Evolutionary conservation across 768 basidiomycete genomes (phyloP).

Genomic region (Pleurotus eryngii): DNA sequence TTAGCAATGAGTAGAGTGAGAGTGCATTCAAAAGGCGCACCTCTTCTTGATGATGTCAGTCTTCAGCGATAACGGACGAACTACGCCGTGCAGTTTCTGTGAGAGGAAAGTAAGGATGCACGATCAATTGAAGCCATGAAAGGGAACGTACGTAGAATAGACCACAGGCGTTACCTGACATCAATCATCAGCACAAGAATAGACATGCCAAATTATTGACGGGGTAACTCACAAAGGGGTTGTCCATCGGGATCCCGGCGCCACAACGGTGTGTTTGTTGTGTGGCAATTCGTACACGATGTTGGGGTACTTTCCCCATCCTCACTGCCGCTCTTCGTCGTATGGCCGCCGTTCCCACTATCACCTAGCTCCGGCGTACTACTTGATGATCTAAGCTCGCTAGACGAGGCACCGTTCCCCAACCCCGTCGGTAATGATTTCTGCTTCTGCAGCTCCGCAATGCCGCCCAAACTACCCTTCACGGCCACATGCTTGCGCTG

Average conservation of each 20-base stretch:
- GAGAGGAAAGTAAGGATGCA: conserved; percentile 6
- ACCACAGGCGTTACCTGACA: conserved; percentile 83
- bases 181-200: conserved; percentile 7
- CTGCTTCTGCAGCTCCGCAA: conserved; percentile 52
- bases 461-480: conserved; percentile 37
- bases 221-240: conserved; percentile 67
- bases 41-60: conserved; percentile 98
- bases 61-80: conserved; percentile 90
- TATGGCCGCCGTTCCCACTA: conserved; percentile 23
- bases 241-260: conserved; percentile 90
- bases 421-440: conserved; percentile 32
- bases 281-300: conserved; percentile 91
- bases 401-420: conserved; percentile 21
- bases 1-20: conserved; percentile 6
- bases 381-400: conserved; percentile 49
- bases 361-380: conserved; percentile 63
- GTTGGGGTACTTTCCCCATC: conserved; percentile 75
- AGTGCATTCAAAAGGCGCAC: conserved; percentile 32
- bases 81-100: conserved; percentile 94
- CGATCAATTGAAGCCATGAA: conserved; percentile 7
- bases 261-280: conserved; percentile 94
- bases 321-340: conserved; percentile 45
- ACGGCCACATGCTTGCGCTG: conserved; percentile 63
- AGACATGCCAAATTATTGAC: neutral
- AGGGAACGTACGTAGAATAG: conserved; percentile 76